These are phyloP conservation scores for Beauveria sp. DNA, from an alignment of 2,329 filamentous ascomycete species.

Conservation along the genomic window DNA sequence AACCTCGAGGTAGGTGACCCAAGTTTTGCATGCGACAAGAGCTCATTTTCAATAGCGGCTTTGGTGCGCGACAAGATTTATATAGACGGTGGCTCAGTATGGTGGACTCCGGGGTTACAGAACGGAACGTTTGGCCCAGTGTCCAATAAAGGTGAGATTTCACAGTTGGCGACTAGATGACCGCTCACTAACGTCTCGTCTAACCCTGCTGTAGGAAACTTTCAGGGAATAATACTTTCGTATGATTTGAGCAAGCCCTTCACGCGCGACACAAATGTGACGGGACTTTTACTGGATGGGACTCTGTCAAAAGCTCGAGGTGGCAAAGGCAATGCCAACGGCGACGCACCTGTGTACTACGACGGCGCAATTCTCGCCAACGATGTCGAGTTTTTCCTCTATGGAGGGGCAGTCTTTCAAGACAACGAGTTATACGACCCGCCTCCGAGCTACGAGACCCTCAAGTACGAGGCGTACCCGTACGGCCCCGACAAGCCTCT, in stretches of 20 bases:
- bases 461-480: conserved; percentile 45
- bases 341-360: conserved; percentile 46
- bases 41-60: conserved; percentile 33
- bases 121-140: conserved; percentile 31
- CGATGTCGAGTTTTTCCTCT: conserved; percentile 54
- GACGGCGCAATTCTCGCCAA: conserved; percentile 62
- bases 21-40: background rate
- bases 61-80: conserved; percentile 56
- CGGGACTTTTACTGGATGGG: conserved; percentile 36
- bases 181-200: background rate
- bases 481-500: conserved; percentile 38
- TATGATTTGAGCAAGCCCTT: conserved; percentile 54
- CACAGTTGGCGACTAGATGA: background rate
- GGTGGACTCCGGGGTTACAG: conserved; percentile 42
- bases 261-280: conserved; percentile 43
- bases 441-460: conserved; percentile 35
- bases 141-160: conserved; percentile 31
- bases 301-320: conserved; percentile 39
- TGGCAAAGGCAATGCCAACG: conserved; percentile 42
- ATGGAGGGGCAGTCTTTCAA: conserved; percentile 46
- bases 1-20: conserved; percentile 32
- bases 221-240: conserved; percentile 43
- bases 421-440: conserved; percentile 26
- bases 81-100: conserved; percentile 53
- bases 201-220: conserved; percentile 35